Evolutionary conservation across 1,139 yeast genomes (phyloP), one percentile per base, ranked within the genome.

Genomic region (Pichia sp.): DNA sequence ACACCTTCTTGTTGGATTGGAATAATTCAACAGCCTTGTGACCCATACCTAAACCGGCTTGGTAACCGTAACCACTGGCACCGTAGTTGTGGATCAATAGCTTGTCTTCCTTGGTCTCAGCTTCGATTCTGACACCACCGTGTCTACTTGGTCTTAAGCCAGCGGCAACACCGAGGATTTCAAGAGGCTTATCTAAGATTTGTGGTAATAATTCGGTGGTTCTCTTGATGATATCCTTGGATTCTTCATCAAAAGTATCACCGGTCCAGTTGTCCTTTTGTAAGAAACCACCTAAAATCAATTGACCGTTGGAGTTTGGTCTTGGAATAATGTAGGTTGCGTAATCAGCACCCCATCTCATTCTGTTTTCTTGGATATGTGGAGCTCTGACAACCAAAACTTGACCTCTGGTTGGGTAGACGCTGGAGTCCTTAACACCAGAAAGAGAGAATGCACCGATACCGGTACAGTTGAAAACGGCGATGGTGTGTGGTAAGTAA

Each of bases 31-130:
- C 73, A 3, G 81, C 83, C 44, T 66, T 67, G 38, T 64, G 57
- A 3, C 81, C 77, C 84, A 83, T 82, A 1, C 86, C 89, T 22
- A 75, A 70, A 0, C 89, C 89, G 4, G 85, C 76, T 65, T 83
- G 91, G 65, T 79, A 85, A 2, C 94, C 94, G 48, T 83, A 79
- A 0, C 94, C 94, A 37, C 82, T 74, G 9, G 90, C 88, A 28
- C 94, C 94, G 59, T 83, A 83, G 62, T 83, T 82, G 59, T 84
- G 90, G 15, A 84, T 67, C 19, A 80, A 55, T 1, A 68, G 49
- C 42, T 70, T 68, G 8, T 65, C 70, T 17, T 70, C 72, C 14
- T 71, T 56, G 2, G 47, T 51, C 54, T 79, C 81, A 36, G 64
- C 62, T 59, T 82, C 89, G 39, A 85, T 75, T 48, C 90, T 71